Evolutionary conservation across 2,329 filamentous ascomycete species (phyloP).

Genomic region (Aspergillus sp.): DNA sequence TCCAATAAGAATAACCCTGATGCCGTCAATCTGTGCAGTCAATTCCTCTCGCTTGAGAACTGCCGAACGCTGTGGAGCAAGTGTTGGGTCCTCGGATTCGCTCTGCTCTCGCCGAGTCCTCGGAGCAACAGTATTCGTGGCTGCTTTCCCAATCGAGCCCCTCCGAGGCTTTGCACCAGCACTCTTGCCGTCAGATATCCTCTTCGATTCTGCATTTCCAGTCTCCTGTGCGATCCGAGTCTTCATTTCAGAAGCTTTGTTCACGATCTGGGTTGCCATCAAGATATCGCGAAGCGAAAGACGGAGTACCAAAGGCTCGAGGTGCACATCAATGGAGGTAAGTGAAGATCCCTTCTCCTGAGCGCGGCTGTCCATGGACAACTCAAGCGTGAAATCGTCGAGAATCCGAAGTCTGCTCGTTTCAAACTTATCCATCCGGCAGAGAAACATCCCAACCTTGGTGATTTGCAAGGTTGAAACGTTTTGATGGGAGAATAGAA

Average conservation of each 20-base stretch:
- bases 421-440: slow-evolving; percentile 96
- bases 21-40: slow-evolving; percentile 74
- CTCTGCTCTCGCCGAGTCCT: slow-evolving; percentile 41
- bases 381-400: slow-evolving; percentile 88
- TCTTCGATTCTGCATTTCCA: slow-evolving; percentile 47
- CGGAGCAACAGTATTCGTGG: slow-evolving; percentile 33
- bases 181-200: slow-evolving; percentile 37
- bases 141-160: slow-evolving; percentile 39
- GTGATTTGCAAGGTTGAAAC: slow-evolving; percentile 88
- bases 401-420: slow-evolving; percentile 82
- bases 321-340: slow-evolving; percentile 74
- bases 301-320: slow-evolving; percentile 84
- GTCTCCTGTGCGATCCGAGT: slow-evolving; percentile 40
- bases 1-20: slow-evolving; percentile 88
- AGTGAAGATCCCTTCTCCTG: slow-evolving; percentile 52
- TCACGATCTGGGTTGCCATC: slow-evolving; percentile 83
- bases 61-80: slow-evolving; percentile 37
- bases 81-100: slow-evolving; percentile 34
- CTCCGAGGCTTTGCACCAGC: slow-evolving; percentile 32
- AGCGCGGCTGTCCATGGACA: slow-evolving; percentile 70
- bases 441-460: slow-evolving; percentile 95
- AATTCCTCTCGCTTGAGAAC: slow-evolving; percentile 67
- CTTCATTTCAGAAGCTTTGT: slow-evolving; percentile 81
- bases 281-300: slow-evolving; percentile 91
- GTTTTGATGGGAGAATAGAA: slow-evolving; percentile 87